phyloP scores from a whole-genome alignment of 1,139 yeast species.

The Yamadazyma triangularis region DNA sequence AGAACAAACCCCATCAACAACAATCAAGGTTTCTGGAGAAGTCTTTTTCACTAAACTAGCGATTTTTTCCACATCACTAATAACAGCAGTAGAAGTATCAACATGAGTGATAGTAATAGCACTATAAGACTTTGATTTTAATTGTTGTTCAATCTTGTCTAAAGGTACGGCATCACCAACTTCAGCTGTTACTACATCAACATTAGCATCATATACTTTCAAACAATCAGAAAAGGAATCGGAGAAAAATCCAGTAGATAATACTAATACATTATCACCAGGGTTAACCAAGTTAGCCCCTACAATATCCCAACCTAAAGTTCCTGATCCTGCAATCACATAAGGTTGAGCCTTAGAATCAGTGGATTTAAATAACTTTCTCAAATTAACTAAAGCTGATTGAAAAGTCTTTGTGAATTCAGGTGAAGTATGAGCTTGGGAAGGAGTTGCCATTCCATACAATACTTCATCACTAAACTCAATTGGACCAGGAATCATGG shows the following conservation, averaged over 20 bases:
- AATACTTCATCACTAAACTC: conserved; percentile 81
- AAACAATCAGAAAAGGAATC: conserved; percentile 83
- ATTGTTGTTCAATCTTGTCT: conserved; percentile 50
- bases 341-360: conserved; percentile 68
- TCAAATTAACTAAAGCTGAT: conserved; percentile 58
- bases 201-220: conserved; percentile 65
- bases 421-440: conserved; percentile 89
- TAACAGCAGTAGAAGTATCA: conserved; percentile 93
- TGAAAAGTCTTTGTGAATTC: conserved; percentile 77
- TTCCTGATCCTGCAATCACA: conserved; percentile 86
- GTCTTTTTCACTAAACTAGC: conserved; percentile 55
- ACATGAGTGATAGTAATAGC: conserved; percentile 89
- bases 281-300: conserved; percentile 69
- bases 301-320: conserved; percentile 91
- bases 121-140: conserved; percentile 50
- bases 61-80: conserved; percentile 65
- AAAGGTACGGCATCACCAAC: conserved; percentile 71
- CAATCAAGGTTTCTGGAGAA: conserved; percentile 75
- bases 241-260: conserved; percentile 91
- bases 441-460: conserved; percentile 77
- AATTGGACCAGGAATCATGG: conserved; percentile 92
- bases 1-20: conserved; percentile 95
- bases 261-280: conserved; percentile 71
- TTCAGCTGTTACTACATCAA: conserved; percentile 62
- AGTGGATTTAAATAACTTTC: conserved; percentile 70